Conservation (phyloP, 495 filamentous ascomycete genomes). For the Neurospora sp. region DNA sequence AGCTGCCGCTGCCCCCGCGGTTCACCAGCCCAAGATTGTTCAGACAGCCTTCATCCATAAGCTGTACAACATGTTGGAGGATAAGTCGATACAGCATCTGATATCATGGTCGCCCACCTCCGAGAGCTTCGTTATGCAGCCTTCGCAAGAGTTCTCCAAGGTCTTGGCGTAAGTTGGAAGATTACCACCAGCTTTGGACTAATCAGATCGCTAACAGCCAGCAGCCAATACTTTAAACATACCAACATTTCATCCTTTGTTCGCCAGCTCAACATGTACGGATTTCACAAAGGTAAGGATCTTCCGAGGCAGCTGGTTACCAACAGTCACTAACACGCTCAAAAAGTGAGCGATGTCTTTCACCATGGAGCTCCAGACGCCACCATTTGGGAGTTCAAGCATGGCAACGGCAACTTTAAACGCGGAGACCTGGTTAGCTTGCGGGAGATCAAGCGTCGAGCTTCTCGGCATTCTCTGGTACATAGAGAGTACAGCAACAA, state of each 20-base stretch:
- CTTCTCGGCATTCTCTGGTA: conserved; percentile 91
- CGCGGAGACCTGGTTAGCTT: conserved; percentile 85
- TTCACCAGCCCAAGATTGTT: conserved; percentile 93
- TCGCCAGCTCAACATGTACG: conserved; percentile 97
- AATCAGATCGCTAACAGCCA: conserved; percentile 5
- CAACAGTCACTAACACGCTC: background rate
- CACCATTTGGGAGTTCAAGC: conserved; percentile 97
- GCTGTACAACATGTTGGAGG: conserved; percentile 98
- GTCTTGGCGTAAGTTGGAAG: conserved; percentile 71
- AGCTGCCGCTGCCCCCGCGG: conserved; percentile 66
- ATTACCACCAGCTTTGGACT: background rate
- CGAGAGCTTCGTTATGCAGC: conserved; percentile 98
- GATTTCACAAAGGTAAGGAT: conserved; percentile 90
- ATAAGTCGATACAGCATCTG: conserved; percentile 80
- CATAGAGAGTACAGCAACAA: conserved; percentile 93
- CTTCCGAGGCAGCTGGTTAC: background rate
- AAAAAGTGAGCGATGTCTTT: conserved; percentile 91
- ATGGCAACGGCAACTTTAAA: conserved; percentile 96
- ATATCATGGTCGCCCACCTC: conserved; percentile 92
- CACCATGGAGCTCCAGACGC: conserved; percentile 94
- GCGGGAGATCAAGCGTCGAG: conserved; percentile 90
- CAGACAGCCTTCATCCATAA: conserved; percentile 99
- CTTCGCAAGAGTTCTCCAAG: conserved; percentile 95
- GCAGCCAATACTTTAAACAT: conserved; percentile 93
- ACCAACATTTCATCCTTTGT: conserved; percentile 99